Conservation (phyloP, 768 basidiomycete species). For the Russula sp. region DNA sequence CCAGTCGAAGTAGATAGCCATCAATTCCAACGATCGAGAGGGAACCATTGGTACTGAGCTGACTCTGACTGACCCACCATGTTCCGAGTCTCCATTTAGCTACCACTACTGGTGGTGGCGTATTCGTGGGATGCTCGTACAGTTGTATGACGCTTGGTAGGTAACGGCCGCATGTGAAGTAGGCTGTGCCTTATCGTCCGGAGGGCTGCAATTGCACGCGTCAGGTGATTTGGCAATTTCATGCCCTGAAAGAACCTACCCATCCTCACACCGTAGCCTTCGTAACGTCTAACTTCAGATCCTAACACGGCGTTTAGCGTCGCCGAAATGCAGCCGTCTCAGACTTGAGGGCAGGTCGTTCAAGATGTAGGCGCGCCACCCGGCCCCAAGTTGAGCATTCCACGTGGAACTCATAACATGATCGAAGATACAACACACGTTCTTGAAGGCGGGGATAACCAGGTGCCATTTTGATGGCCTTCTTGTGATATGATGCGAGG, state of each 20-base stretch:
- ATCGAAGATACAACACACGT: background rate
- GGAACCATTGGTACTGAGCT: background rate
- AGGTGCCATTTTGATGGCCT: background rate
- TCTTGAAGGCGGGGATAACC: background rate
- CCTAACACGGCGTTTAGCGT: background rate
- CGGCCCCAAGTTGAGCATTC: background rate
- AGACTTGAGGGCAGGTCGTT: background rate
- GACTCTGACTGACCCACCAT: background rate
- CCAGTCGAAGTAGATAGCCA: background rate
- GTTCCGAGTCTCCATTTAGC: slow-evolving; percentile 7
- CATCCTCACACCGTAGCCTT: background rate
- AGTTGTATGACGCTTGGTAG: background rate
- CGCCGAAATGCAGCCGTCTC: background rate
- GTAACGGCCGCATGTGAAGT: background rate
- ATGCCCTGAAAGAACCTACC: background rate
- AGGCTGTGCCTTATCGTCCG: background rate
- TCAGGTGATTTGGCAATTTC: no score
- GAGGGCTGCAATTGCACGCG: background rate
- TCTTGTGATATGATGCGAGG: background rate
- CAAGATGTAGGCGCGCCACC: background rate
- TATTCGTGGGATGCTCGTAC: background rate
- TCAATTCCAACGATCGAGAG: background rate
- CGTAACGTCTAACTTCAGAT: background rate
- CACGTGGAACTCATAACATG: background rate
- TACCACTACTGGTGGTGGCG: background rate